Base-by-base conservation (phyloP, 2,329 filamentous ascomycete genomes). In the Phaeophleospora eucalypticola region DNA sequence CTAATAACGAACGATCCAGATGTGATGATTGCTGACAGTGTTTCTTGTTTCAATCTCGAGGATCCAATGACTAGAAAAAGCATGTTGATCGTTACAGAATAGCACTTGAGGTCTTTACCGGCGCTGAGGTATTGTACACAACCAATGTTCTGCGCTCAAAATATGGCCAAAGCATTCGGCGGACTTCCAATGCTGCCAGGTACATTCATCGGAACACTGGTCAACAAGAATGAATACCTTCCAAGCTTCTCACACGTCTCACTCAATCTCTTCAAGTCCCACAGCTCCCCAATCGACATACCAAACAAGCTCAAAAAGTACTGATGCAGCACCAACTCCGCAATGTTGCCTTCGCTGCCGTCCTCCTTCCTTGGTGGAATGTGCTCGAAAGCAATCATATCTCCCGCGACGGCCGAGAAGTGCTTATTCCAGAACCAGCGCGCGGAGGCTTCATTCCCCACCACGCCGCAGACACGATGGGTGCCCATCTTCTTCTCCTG, bases 391-490 rank as follows among this genome's bases (percentile, higher is more conserved):
- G 68, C 70, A 8, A 78, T 74, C 40, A 73, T 71, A 48, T 83
- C 80, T 2, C 78, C 77, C 0, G 73, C 80, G 0, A 81, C 72
- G 1, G 79, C 80, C 0, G 77, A 66, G 53, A 83, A 80, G 12
- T 69, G 65, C 41, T 74, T 69, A 44, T 81, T 73, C 78, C 79
- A 82, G 15, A 82, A 65, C 79, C 79, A 83, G 32, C 71, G 68
- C 12, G 80, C 67, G 4, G 72, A 73, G 4, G 68, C 70, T 14
- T 73, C 66, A 2, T 70, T 72, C 0, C 73, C 73, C 41, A 77
- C 69, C 2, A 80, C 66, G 57, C 60, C 72, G 34, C 59, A 63
- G 8, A 57, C 52, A 4, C 56, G 45, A 34, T 64, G 59, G 8
- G 62, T 57, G 1, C 77, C 78, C 45, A 71, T 65, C 19, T 66